Conservation (phyloP, 2,329 filamentous ascomycete species). For the Ceratocystiopsis brevicomis region DNA sequence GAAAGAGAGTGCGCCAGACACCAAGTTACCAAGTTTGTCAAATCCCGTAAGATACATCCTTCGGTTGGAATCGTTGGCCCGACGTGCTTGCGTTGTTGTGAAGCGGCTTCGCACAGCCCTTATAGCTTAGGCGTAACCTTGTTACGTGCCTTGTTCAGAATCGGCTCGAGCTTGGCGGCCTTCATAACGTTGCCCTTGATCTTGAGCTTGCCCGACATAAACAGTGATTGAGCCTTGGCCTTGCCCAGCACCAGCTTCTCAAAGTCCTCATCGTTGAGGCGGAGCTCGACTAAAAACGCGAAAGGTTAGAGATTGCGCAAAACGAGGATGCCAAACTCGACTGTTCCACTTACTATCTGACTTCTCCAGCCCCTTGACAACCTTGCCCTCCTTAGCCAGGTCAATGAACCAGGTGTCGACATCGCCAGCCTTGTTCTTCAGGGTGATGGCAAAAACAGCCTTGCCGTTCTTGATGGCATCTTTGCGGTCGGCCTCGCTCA, state of each 20-base stretch:
- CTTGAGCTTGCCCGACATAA: constrained; percentile 98
- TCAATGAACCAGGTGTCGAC: constrained; percentile 87
- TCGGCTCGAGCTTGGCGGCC: constrained; percentile 87
- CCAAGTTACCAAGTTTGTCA: too few species aligned
- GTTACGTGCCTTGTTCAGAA: constrained; percentile 60
- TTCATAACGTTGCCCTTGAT: constrained; percentile 98
- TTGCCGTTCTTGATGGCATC: constrained; percentile 77
- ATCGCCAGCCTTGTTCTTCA: constrained; percentile 73
- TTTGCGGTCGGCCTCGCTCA: constrained; percentile 51
- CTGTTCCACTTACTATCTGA: constrained; percentile 46
- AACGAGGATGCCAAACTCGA: too few species aligned
- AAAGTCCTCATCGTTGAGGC: constrained; percentile 74
- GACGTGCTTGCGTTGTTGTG: too few species aligned
- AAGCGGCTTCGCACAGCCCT: not conserved
- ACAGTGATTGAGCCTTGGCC: constrained; percentile 84
- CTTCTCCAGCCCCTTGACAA: constrained; percentile 63
- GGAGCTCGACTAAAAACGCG: constrained; percentile 50
- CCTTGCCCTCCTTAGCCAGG: constrained; percentile 72
- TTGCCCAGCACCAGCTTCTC: constrained; percentile 64
- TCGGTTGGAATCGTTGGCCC: too few species aligned
- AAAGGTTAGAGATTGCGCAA: not conserved
- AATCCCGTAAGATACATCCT: too few species aligned
- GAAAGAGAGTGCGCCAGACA: too few species aligned
- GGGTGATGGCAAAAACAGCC: constrained; percentile 73
- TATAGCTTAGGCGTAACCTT: constrained; percentile 55